phyloP scores from a whole-genome alignment of 2,329 filamentous ascomycete species.

The Berkeleyomyces rouxiae region DNA sequence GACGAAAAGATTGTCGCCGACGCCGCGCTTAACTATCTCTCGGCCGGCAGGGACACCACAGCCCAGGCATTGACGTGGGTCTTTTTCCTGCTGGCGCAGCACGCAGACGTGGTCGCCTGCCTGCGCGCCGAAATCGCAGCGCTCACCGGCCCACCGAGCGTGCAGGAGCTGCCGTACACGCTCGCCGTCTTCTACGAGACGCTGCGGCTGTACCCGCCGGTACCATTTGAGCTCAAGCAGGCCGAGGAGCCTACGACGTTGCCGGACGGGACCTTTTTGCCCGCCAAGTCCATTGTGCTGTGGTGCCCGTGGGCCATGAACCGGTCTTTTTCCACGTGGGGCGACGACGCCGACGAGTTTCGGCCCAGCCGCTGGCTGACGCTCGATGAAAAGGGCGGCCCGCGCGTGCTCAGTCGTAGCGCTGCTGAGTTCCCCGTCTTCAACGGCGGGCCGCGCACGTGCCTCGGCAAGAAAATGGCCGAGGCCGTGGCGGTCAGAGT shows the following conservation, averaged over 20 bases:
- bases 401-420: conserved; percentile 26
- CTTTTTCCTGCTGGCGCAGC: conserved; percentile 40
- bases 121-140: conserved; percentile 28
- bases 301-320: conserved; percentile 52
- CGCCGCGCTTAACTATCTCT: conserved; percentile 49
- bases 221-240: conserved; percentile 51
- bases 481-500: conserved; percentile 41
- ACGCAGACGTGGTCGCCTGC: conserved; percentile 25
- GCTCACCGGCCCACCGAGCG: conserved; percentile 16
- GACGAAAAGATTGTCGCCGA: conserved; percentile 43
- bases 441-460: conserved; percentile 44
- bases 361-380: conserved; percentile 39
- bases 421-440: conserved; percentile 46
- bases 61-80: conserved; percentile 50
- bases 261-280: conserved; percentile 44
- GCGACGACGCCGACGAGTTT: conserved; percentile 37
- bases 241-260: conserved; percentile 33
- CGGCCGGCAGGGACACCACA: conserved; percentile 47
- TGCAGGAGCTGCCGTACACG: conserved; percentile 36
- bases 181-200: conserved; percentile 46
- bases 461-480: conserved; percentile 48
- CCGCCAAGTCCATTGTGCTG: conserved; percentile 35
- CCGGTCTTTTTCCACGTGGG: conserved; percentile 39
- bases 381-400: conserved; percentile 18
- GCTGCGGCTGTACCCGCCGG: conserved; percentile 44